Conservation (phyloP, 116 monocot species). For the Cymodocea nodosa region DNA sequence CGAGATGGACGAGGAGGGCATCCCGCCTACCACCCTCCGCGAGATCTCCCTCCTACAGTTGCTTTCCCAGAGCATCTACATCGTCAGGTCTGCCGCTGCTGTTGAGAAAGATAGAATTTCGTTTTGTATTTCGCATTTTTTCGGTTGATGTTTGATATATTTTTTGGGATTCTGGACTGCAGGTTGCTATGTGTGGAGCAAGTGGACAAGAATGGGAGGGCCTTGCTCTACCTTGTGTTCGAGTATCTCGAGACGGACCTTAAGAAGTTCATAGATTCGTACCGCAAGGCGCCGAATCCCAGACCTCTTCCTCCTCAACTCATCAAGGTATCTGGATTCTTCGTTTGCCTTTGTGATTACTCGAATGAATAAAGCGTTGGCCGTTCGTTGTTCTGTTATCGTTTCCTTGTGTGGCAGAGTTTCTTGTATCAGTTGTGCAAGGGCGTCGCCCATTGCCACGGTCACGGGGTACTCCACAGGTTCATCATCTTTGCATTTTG, state of each 20-base stretch:
- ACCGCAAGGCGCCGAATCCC: slow-evolving; percentile 43
- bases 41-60: slow-evolving; percentile 35
- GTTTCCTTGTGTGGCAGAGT: too few relatives aligned
- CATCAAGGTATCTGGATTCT: slow-evolving; percentile 22
- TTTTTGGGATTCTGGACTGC: neutral
- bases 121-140: neutral
- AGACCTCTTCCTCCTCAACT: slow-evolving; percentile 34
- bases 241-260: slow-evolving; percentile 81
- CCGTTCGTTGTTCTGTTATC: too few relatives aligned
- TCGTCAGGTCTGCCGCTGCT: slow-evolving; percentile 40
- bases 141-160: too few relatives aligned
- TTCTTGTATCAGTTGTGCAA: too few relatives aligned
- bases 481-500: neutral
- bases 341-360: too few relatives aligned
- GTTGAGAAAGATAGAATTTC: neutral
- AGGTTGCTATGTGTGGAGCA: slow-evolving; percentile 70
- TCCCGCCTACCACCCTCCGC: too few relatives aligned
- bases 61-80: slow-evolving; percentile 79
- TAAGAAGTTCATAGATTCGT: slow-evolving; percentile 53
- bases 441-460: too few relatives aligned
- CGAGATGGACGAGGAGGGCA: too few relatives aligned
- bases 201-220: slow-evolving; percentile 57
- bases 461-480: too few relatives aligned
- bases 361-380: too few relatives aligned
- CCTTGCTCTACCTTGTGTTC: slow-evolving; percentile 45